Base-by-base conservation (phyloP, 108 stramenopile genomes). In the Mayamaea pseudoterrestris region DNA sequence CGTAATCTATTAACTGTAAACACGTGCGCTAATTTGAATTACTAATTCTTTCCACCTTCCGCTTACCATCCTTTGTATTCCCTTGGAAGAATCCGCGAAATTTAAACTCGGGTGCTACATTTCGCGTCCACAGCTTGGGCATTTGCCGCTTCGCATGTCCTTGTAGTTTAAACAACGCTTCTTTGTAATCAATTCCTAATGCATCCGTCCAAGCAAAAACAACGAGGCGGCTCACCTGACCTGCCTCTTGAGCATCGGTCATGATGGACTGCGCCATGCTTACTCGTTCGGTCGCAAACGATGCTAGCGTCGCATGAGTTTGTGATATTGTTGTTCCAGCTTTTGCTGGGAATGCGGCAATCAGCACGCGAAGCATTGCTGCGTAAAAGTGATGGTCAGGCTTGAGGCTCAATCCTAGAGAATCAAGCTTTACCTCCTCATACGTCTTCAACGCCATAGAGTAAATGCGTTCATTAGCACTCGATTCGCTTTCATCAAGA, bases 331-430 rank as follows among this genome's bases (percentile, higher is more conserved):
- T n/a, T n/a, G n/a, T n/a, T n/a, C n/a, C n/a, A 34, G 32, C 9
- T 27, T 44, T 44, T 16, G 23, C 44, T 9, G 32, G 32, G 32
- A 9, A 34, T 9, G 9, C 11, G 9, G 11, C 11, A 11, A 11
- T 34, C 5, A 44, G 23, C 24, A 21, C 22, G 28, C 62, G 41
- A 24, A 74, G 25, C 60, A 69, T 66, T 28, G 53, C 50, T 2
- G 68, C 48, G 52, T 55, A 74, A 4, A 55, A 30, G 35, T 69
- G 31, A 51, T 69, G 65, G 47, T 74, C 73, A 17, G 68, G 56
- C 0, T 18, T 8, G 0, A 69, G 32, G 8, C 55, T 47, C 12
- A 69, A 31, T 32, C 53, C 61, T 27, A 56, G 49, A 13, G 44
- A 21, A 53, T 74, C 68, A 6, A 43, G 30, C 31, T 30, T 12